A percentile compares a stretch with the other conserved stretches of the same genome.
These are phyloP conservation scores for Coprinellus micaceus DNA, from an alignment of 768 basidiomycete genomes.

Conservation along the genomic window DNA sequence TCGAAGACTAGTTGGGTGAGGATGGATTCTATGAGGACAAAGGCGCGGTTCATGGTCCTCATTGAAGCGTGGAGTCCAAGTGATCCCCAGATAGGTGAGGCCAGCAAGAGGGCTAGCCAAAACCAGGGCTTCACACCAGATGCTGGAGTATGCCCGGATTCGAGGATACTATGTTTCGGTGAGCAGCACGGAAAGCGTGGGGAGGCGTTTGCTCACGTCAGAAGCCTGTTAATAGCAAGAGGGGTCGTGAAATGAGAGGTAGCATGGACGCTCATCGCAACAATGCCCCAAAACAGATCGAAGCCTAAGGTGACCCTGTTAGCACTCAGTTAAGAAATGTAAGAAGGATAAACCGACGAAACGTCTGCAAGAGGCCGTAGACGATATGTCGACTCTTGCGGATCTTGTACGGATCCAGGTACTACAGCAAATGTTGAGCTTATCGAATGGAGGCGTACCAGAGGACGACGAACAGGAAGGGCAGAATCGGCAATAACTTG, in stretches of 20 bases:
- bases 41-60: conserved; percentile 42
- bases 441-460: not conserved
- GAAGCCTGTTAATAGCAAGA: conserved; percentile 38
- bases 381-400: conserved; percentile 42
- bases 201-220: conserved; percentile 27
- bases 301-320: conserved; percentile 13
- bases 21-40: conserved; percentile 46
- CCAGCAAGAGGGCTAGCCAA: conserved; percentile 12
- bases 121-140: conserved; percentile 13
- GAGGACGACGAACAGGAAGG: conserved; percentile 21
- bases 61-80: conserved; percentile 27
- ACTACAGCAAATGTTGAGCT: conserved; percentile 15
- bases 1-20: conserved; percentile 39
- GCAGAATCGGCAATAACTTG: conserved; percentile 21
- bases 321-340: no score
- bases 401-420: conserved; percentile 37
- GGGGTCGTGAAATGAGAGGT: conserved; percentile 35
- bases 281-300: conserved; percentile 27
- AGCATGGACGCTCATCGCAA: conserved; percentile 26
- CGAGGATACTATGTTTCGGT: conserved; percentile 18
- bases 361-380: conserved; percentile 40
- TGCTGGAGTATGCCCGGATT: conserved; percentile 14
- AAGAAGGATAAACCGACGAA: conserved; percentile 19
- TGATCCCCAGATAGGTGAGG: conserved; percentile 6
- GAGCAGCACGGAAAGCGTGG: not conserved